Percentiles rank a stretch among this genome's conserved stretches.
Conservation (phyloP, 768 basidiomycete genomes). For the Mycena olivaceomarginata region DNA sequence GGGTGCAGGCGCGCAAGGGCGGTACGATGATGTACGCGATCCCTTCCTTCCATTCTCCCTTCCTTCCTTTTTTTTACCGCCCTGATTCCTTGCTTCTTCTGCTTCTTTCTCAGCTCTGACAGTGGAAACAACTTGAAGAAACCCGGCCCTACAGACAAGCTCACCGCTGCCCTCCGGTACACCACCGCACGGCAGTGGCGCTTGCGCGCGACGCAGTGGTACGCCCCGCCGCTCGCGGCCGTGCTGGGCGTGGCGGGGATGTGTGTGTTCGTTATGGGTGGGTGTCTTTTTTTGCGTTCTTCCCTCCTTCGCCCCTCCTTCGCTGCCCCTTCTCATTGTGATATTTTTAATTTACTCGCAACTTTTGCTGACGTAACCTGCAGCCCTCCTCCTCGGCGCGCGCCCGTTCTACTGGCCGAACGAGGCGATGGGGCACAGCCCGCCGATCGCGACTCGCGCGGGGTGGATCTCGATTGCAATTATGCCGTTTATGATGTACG, state of each 20-base stretch:
- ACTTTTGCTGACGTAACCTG: too few species aligned
- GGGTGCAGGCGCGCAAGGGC: slow-evolving; percentile 32
- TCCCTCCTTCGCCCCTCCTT: too few species aligned
- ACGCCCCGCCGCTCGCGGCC: slow-evolving; percentile 54
- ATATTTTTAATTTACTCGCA: background rate
- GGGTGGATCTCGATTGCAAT: slow-evolving; percentile 60
- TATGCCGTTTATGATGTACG: slow-evolving; percentile 59
- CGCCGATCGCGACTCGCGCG: slow-evolving; percentile 53
- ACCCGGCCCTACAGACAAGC: slow-evolving; percentile 37
- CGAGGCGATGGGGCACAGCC: slow-evolving; percentile 53
- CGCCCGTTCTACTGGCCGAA: slow-evolving; percentile 56
- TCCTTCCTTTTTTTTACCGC: too few species aligned
- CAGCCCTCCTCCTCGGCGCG: slow-evolving; percentile 50
- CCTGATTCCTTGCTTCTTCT: background rate
- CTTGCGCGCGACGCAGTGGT: slow-evolving; percentile 47
- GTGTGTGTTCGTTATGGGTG: slow-evolving; percentile 50
- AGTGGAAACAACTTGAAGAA: background rate
- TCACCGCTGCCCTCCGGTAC: slow-evolving; percentile 46
- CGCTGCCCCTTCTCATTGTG: background rate
- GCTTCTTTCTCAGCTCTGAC: background rate
- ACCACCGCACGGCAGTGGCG: slow-evolving; percentile 49
- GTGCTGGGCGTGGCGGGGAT: slow-evolving; percentile 48
- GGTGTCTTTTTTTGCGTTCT: background rate
- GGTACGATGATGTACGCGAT: too few species aligned
- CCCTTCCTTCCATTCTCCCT: too few species aligned